Percentiles rank a stretch among this genome's conserved stretches.
These are phyloP conservation scores for Rhynchospora pubera DNA, from an alignment of 176 grass and related monocot species.

Conservation along the genomic window DNA sequence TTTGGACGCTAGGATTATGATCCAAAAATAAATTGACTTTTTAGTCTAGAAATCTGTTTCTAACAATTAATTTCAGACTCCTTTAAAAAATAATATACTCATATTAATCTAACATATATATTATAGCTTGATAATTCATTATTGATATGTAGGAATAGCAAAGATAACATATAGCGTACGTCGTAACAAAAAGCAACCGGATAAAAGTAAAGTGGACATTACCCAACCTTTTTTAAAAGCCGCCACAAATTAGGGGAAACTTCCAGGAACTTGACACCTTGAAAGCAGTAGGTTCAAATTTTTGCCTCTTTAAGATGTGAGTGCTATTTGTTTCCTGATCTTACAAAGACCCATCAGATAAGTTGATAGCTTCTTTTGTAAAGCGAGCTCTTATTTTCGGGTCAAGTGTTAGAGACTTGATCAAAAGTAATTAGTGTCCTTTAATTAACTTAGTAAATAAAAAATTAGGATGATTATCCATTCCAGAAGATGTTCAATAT, in stretches of 20 bases:
- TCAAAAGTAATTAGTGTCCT: neutral
- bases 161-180: too few species aligned
- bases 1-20: too few species aligned
- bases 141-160: too few species aligned
- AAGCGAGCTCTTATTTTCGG: neutral
- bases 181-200: neutral
- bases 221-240: neutral
- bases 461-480: neutral
- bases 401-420: neutral
- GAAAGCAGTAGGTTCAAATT: neutral
- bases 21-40: too few species aligned
- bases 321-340: neutral
- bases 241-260: constrained; percentile 1
- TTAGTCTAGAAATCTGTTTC: too few species aligned
- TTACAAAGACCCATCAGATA: neutral
- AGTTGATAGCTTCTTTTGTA: neutral
- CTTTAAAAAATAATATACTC: too few species aligned
- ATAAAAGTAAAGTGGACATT: neutral
- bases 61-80: too few species aligned
- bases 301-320: neutral
- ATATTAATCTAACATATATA: too few species aligned
- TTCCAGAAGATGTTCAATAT: neutral
- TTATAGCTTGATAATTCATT: too few species aligned
- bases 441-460: neutral
- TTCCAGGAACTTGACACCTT: constrained; percentile 17